Base-by-base conservation (phyloP, 2,329 filamentous ascomycete species). In the Botryotinia convoluta region DNA sequence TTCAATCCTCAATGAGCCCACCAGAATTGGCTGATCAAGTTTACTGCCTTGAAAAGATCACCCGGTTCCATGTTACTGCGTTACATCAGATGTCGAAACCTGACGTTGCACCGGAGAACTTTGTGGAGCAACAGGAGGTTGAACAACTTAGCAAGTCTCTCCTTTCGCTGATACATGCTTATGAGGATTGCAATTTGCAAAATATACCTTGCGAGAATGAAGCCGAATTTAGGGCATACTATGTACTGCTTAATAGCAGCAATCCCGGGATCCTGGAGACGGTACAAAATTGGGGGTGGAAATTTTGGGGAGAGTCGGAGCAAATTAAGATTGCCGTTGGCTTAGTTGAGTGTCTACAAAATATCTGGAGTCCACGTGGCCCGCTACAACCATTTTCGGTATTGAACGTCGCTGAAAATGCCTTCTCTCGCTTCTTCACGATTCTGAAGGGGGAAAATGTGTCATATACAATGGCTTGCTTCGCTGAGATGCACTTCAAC, bases 391-490 rank as follows among this genome's bases (percentile, higher is more conserved):
- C 86, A 16, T 75, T 77, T 29, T 77, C 78, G 10, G 74, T 77
- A 51, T 79, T 77, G 20, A 79, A 81, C 18, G 79, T 85, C 37
- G 85, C 87, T 3, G 83, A 86, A 59, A 84, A 85, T 32, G 84
- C 84, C 9, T 87, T 85, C 62, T 82, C 84, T 37, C 84, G 86
- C 29, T 91, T 87, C 79, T 91, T 92, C 78, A 84, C 86, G 37
- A 89, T 92, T 65, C 83, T 92, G 42, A 84, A 88, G 76, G 84
- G 86, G 59, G 82, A 84, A 0, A 82, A 83, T 26, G 86, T 91
- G 3, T 91, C 90, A 0, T 92, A 92, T 78, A 91, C 89, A 1
- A 91, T 92, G 88, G 90, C 89, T 22, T 92, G 90, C 77, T 87
- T 92, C 74, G 89, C 89, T 10, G 90, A 92, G 78, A 87, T 90